Evolutionary conservation across 1,139 yeast species (phyloP).

Genomic region (Protomyces inundatus): DNA sequence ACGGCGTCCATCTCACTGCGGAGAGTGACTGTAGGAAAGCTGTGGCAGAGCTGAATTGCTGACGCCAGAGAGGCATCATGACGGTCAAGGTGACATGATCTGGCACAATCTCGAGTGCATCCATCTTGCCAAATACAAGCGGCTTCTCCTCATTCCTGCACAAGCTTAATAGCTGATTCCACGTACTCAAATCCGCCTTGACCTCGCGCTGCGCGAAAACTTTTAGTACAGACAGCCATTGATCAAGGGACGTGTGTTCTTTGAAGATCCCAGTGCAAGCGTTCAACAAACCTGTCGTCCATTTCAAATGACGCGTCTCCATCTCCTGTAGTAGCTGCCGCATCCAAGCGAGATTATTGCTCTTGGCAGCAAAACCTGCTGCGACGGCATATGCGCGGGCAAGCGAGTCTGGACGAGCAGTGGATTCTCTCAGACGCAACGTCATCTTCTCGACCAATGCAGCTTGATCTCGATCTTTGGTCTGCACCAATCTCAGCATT

Average conservation of each 20-base stretch:
- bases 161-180: background rate
- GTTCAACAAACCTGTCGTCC: background rate
- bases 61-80: background rate
- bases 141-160: background rate
- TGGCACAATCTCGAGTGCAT: background rate
- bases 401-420: background rate
- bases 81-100: background rate
- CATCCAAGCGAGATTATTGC: background rate
- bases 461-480: no score
- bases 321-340: background rate
- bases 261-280: background rate
- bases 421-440: no score
- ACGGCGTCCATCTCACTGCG: background rate
- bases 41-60: background rate
- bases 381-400: background rate
- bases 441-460: no score
- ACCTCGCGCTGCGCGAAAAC: background rate
- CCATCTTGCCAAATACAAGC: background rate
- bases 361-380: background rate
- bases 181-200: background rate
- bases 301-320: background rate
- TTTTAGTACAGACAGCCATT: background rate
- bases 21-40: background rate
- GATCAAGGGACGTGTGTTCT: background rate
- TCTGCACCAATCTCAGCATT: no score